These are phyloP conservation scores for Phoenix dactylifera DNA, from an alignment of 176 grass and related monocot species.

Conservation along the genomic window DNA sequence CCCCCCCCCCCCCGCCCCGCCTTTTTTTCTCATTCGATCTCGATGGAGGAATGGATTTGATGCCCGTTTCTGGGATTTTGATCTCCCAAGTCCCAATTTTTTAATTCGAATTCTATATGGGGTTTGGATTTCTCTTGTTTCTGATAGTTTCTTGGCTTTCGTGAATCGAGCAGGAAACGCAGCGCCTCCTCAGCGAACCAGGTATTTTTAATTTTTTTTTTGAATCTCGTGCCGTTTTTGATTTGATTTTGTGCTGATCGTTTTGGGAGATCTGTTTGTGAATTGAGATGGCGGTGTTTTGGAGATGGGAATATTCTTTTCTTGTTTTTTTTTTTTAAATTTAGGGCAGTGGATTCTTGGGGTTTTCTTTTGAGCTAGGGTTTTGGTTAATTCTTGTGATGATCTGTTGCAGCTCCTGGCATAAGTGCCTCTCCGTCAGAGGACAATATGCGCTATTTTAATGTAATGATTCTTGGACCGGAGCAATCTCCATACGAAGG, in stretches of 20 bases:
- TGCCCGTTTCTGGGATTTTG: no score
- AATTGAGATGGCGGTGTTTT: no score
- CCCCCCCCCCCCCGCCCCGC: no score
- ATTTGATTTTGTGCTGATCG: no score
- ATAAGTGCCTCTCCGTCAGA: slow-evolving; percentile 93
- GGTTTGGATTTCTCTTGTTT: slow-evolving; percentile 8
- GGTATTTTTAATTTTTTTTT: slow-evolving; percentile 13
- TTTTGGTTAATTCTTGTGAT: slow-evolving; percentile 8
- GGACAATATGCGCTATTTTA: slow-evolving; percentile 99
- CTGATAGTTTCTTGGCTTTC: slow-evolving; percentile 5
- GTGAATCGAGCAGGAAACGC: slow-evolving; percentile 72
- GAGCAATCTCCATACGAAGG: slow-evolving; percentile 49
- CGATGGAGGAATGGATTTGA: no score
- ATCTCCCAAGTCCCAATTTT: slow-evolving; percentile 14
- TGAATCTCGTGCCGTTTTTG: no score
- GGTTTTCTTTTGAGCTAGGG: neutral
- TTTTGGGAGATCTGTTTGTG: neutral
- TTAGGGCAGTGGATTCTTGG: neutral
- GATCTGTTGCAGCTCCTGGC: slow-evolving; percentile 61
- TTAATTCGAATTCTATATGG: slow-evolving; percentile 22
- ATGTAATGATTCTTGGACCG: slow-evolving; percentile 96
- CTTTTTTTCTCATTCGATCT: no score
- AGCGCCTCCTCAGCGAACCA: slow-evolving; percentile 94
- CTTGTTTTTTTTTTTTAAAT: no score
- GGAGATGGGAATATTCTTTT: no score